Evolutionary conservation across 495 filamentous ascomycete species (phyloP), one percentile per base, ranked within the genome.

Genomic region (Neurospora sp.): DNA sequence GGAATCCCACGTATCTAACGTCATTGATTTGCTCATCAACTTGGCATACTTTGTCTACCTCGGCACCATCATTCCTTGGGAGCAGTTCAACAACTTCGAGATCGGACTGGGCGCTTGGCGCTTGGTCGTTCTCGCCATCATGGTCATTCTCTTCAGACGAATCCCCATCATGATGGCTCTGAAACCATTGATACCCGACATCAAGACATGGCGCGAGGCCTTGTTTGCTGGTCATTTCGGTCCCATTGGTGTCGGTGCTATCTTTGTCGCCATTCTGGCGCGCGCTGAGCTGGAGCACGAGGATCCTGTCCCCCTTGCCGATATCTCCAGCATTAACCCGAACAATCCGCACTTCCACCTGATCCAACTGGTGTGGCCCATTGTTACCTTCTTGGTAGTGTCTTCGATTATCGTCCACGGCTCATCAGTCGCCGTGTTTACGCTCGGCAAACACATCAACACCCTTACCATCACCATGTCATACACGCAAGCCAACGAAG

Each of bases 141-240:
- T 98, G 69, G 93, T 99, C 74, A 90, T 99, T 70, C 89, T 99
- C 73, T 98, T 99, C 87, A 92, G 96, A 65, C 91, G 96, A 14
- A 97, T 99, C 48, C 96, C 96, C 1, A 92, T 97, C 79, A 98
- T 99, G 96, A 79, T 99, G 83, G 80, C 89, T 0, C 82, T 98
- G 48, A 98, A 98, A 78, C 95, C 96, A 0, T 37, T 98, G 7
- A 97, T 99, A 80, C 96, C 96, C 7, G 96, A 98, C 79, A 89
- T 99, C 74, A 98, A 98, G 81, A 98, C 96, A 0, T 99, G 96
- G 96, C 92, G 96, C 71, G 96, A 99, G 81, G 94, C 96, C 37
- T 87, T 98, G 16, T 99, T 99, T 80, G 96, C 96, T 38, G 96
- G 96, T 9, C 96, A 99, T 81, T 99, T 99, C 79, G 96, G 96